These are phyloP conservation scores for Debaryomyces subglobosus DNA, from an alignment of 1,139 yeast genomes.

Conservation along the genomic window DNA sequence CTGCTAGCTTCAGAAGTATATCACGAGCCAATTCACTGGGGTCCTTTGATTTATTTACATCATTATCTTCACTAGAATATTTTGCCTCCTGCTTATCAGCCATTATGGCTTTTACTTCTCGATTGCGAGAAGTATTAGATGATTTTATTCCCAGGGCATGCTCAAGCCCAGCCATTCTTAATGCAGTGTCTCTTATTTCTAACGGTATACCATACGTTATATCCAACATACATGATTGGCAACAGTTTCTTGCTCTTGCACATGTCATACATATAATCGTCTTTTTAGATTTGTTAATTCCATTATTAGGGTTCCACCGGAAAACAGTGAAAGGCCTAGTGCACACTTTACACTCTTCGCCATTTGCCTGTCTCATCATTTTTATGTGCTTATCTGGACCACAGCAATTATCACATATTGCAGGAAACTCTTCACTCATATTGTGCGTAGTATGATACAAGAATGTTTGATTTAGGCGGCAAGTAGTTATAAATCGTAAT, in stretches of 20 bases:
- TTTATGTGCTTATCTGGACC: constrained; percentile 68
- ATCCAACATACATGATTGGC: constrained; percentile 88
- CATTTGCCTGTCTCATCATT: constrained; percentile 72
- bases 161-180: constrained; percentile 69
- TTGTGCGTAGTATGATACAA: neutral
- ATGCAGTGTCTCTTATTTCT: constrained; percentile 77
- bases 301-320: constrained; percentile 60
- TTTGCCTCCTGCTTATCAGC: constrained; percentile 40
- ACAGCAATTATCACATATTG: constrained; percentile 72
- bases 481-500: neutral
- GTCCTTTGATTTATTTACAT: constrained; percentile 18
- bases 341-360: constrained; percentile 78
- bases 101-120: constrained; percentile 47
- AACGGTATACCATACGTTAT: constrained; percentile 78
- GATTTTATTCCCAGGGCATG: constrained; percentile 19
- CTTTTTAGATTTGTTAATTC: constrained; percentile 44
- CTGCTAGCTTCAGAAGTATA: constrained; percentile 44
- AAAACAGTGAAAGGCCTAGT: constrained; percentile 83
- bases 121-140: constrained; percentile 22
- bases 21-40: constrained; percentile 31
- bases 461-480: neutral
- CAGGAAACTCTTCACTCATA: constrained; percentile 46
- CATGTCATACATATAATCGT: constrained; percentile 77
- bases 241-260: constrained; percentile 76
- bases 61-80: constrained; percentile 19